Base-by-base conservation (phyloP, 78 protist species). In the Dictyostelium brefeldianum region DNA sequence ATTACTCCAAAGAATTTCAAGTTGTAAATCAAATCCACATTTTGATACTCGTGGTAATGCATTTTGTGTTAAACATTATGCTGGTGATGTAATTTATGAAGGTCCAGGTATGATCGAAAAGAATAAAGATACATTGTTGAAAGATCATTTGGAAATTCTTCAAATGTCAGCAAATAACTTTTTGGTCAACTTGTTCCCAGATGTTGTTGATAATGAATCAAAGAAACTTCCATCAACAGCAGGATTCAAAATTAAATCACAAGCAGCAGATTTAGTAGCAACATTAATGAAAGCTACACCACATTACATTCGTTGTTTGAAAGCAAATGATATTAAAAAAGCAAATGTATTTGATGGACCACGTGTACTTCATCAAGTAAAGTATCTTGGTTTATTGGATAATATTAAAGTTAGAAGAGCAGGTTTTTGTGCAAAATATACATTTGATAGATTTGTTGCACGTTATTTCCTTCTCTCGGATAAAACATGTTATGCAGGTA, bases 331-430 rank as follows among this genome's bases (percentile, higher is more conserved):
- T 36, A 62, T 62, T 64, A 96, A 96, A 56, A 46, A 57, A 90
- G 90, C 99, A 20, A 92, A 92, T 17, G 80, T 84, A 18, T 92
- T 83, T 51, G 96, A 92, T 1, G 96, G 91, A 53, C 71, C 85
- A 18, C 59, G 92, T 31, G 92, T 84, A 8, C 29, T 92, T n/a
- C 96, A 92, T 84, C 96, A 92, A 62, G 54, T 92, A 0, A 81
- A 83, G 10, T 92, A 98, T 85, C 81, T 97, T 15, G 98, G 99
- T 70, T 94, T 98, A 9, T 17, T 96, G 27, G 98, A 98, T 83
- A 97, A 97, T 82, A 80, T 98, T 31, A 90, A 97, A 22, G 98
- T 98, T 7, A 83, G 99, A 18, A 95, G 99, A 29, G 97, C 99
- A 12, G 99, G 99, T 22, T 98, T 94, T 64, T 96, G 98, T 27